A percentile compares a stretch with the other conserved stretches of the same genome.
These are phyloP conservation scores for Coemansia furcata DNA, from an alignment of 192 early-diverging fungal genomes.

Conservation along the genomic window DNA sequence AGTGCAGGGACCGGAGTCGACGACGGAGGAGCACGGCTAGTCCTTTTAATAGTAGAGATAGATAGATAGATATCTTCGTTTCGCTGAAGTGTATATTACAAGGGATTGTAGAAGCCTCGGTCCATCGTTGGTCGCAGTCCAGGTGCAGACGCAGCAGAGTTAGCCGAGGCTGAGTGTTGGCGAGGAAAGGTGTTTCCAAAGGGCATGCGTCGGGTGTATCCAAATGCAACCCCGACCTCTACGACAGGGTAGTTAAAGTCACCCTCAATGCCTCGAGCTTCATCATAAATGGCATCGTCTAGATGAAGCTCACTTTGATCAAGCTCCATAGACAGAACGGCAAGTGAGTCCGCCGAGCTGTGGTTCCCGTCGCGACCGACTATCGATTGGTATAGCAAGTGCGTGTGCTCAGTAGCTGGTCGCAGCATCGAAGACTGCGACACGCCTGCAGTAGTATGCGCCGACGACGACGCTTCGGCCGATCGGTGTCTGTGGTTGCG, in stretches of 20 bases:
- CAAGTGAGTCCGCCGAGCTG: slow-evolving; percentile 8
- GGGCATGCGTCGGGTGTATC: slow-evolving; percentile 42
- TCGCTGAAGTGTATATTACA: not conserved
- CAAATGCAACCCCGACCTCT: slow-evolving; percentile 49
- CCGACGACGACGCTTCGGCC: slow-evolving; percentile 3
- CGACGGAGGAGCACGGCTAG: too few species aligned
- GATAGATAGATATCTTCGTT: not conserved
- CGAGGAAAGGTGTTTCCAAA: slow-evolving; percentile 20
- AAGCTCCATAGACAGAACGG: slow-evolving; percentile 43
- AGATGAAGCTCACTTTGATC: slow-evolving; percentile 8
- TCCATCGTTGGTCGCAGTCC: not conserved
- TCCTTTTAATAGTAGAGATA: too few species aligned
- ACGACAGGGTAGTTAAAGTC: slow-evolving; percentile 54
- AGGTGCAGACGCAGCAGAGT: not conserved
- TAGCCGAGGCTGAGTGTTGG: not conserved
- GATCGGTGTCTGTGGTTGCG: slow-evolving; percentile 19
- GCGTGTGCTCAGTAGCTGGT: slow-evolving; percentile 34
- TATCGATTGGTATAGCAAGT: slow-evolving; percentile 5
- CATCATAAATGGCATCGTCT: slow-evolving; percentile 41
- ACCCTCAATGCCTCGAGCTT: slow-evolving; percentile 43
- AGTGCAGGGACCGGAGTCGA: too few species aligned
- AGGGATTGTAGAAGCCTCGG: not conserved
- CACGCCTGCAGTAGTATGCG: not conserved
- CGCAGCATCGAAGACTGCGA: not conserved
- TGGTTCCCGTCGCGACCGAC: not conserved